Evolutionary conservation across 345 rosid genomes (phyloP), one percentile per base, ranked within the genome.

Genomic region (Syzygium grande): DNA sequence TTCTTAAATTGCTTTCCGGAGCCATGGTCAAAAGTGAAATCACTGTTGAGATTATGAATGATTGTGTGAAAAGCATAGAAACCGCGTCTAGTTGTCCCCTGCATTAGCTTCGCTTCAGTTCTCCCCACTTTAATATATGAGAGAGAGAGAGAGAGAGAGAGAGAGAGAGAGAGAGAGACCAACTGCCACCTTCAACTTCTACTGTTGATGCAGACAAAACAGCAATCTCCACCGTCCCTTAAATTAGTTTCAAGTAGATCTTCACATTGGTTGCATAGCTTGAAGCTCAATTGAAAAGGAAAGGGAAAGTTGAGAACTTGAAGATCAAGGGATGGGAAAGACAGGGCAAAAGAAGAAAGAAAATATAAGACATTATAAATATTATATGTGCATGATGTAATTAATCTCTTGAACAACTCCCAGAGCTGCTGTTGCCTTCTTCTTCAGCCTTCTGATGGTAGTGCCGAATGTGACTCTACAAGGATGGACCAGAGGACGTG

Each of bases 401-500:
- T 34, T 5, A 52, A 22, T 84, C 25, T 29, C 85, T 52, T 51
- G 55, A 58, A 30, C 29, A 78, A 11, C 51, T 52, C 86, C 54
- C 17, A 27, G 52, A 41, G 52, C 80, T 54, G 58, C 63, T 56
- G 59, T 10, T 49, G 55, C 23, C 41, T 78, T 52, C 86, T 27
- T 17, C 79, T 54, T 96, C 86, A 91, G 84, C 90, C 90, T 88
- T 92, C 92, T 84, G 92, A 88, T 89, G 89, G 92, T 88, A 92
- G 68, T 78, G 93, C 49, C 14, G 87, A 21, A 80, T 92, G 88
- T 25, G 94, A 92, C 16, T 91, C 83, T 38, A 92, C 94, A 1
- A 92, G 88, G 49, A 92, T 91, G 5, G 93, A 92, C 93, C 93
- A 92, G 23, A 91, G 89, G 49, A 92, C 92, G 58, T 92, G 94